Conservation (phyloP, 2,329 filamentous ascomycete species). For the Plectosphaerella sp. region DNA sequence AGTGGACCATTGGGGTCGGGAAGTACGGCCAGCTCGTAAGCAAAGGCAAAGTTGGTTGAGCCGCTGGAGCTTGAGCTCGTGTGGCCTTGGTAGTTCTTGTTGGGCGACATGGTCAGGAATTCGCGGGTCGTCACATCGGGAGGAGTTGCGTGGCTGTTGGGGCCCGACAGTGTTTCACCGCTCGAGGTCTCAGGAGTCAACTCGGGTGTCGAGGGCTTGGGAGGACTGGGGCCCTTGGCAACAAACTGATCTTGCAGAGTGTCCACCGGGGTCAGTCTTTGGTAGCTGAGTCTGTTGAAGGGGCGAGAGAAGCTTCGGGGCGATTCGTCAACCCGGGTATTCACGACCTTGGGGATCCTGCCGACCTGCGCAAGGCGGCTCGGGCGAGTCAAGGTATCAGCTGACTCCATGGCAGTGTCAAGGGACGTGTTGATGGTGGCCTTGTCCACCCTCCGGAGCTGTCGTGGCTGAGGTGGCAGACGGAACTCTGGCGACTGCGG, state of each 20-base stretch:
- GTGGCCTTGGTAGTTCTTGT: conserved; percentile 65
- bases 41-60: conserved; percentile 57
- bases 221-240: conserved; percentile 43
- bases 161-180: conserved; percentile 11
- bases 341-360: conserved; percentile 79
- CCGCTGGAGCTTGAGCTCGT: conserved; percentile 58
- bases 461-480: not conserved
- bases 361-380: conserved; percentile 77
- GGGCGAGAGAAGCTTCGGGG: conserved; percentile 83
- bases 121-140: conserved; percentile 39
- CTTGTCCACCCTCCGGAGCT: not conserved
- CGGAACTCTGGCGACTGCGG: not conserved
- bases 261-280: conserved; percentile 24
- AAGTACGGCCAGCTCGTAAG: conserved; percentile 61
- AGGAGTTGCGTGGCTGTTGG: conserved; percentile 17
- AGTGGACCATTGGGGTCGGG: conserved; percentile 58
- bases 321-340: conserved; percentile 61
- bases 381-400: conserved; percentile 28
- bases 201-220: conserved; percentile 34
- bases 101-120: conserved; percentile 70
- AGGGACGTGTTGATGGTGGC: conserved; percentile 1
- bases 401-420: conserved; percentile 3
- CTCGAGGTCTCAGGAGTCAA: conserved; percentile 28
- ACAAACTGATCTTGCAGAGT: conserved; percentile 21
- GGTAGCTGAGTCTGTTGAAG: conserved; percentile 57